phyloP scores from a whole-genome alignment of 2,329 filamentous ascomycete species.

The Meredithiella fracta region DNA sequence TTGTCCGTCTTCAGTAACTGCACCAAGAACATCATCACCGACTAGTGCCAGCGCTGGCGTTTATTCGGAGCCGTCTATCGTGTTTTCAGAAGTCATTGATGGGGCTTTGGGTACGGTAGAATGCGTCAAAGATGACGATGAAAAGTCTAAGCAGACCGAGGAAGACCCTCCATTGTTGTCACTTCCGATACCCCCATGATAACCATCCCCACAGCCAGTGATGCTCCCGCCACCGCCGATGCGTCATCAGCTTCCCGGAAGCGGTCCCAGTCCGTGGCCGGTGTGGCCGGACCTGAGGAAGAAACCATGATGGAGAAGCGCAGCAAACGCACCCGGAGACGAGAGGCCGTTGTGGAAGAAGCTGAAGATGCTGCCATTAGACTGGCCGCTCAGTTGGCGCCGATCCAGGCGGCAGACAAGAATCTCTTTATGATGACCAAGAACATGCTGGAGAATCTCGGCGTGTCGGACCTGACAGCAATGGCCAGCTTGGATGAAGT shows the following conservation, averaged over 20 bases:
- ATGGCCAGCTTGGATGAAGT: slow-evolving; percentile 32
- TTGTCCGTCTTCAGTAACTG: too few relatives aligned
- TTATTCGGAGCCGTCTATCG: neutral
- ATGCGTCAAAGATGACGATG: neutral
- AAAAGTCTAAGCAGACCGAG: neutral
- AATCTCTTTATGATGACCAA: slow-evolving; percentile 39
- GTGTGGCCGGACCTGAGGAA: slow-evolving; percentile 41
- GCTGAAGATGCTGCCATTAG: slow-evolving; percentile 34
- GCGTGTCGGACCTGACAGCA: slow-evolving; percentile 32
- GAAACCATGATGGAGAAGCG: slow-evolving; percentile 42
- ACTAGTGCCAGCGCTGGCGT: too few relatives aligned
- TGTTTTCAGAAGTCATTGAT: neutral
- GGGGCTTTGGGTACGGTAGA: neutral
- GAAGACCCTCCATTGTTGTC: too few relatives aligned
- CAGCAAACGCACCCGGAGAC: slow-evolving; percentile 47
- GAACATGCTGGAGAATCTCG: slow-evolving; percentile 38
- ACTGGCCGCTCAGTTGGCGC: slow-evolving; percentile 38
- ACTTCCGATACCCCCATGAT: too few relatives aligned
- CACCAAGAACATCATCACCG: neutral
- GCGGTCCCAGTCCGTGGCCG: slow-evolving; percentile 45
- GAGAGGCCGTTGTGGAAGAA: slow-evolving; percentile 39
- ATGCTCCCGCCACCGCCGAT: neutral
- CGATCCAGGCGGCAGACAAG: slow-evolving; percentile 39
- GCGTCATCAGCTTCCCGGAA: slow-evolving; percentile 26
- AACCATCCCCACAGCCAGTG: too few relatives aligned